Conservation (phyloP, 2,329 filamentous ascomycete species). For the Colletotrichum filicis region DNA sequence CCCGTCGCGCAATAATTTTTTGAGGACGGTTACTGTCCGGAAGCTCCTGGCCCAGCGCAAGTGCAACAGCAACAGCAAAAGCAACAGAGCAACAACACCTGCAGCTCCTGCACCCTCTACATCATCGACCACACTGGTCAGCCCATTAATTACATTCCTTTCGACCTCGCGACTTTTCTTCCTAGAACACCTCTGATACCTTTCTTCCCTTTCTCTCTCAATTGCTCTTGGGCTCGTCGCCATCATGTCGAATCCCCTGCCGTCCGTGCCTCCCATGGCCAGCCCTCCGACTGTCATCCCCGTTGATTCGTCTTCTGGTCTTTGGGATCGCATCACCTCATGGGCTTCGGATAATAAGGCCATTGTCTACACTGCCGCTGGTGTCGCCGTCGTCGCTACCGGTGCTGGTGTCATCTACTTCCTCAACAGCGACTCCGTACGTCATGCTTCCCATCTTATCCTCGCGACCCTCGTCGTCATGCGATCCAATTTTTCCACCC, state of each 20-base stretch:
- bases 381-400: slow-evolving; percentile 90
- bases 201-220: slow-evolving; percentile 38
- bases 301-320: slow-evolving; percentile 70
- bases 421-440: slow-evolving; percentile 71
- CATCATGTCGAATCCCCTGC: slow-evolving; percentile 57
- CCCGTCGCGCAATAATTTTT: slow-evolving; percentile 38
- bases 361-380: slow-evolving; percentile 94
- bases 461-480: slow-evolving; percentile 16
- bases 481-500: slow-evolving; percentile 17
- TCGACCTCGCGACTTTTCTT: slow-evolving; percentile 12
- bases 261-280: slow-evolving; percentile 57
- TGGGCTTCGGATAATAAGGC: slow-evolving; percentile 98
- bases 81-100: slow-evolving; percentile 28
- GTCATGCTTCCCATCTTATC: slow-evolving; percentile 40
- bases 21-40: slow-evolving; percentile 18
- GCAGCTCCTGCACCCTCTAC: slow-evolving; percentile 46
- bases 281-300: slow-evolving; percentile 56
- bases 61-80: slow-evolving; percentile 22
- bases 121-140: slow-evolving; percentile 41
- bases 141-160: slow-evolving; percentile 26
- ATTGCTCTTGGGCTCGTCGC: slow-evolving; percentile 34
- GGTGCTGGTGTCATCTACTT: slow-evolving; percentile 96
- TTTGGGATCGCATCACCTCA: slow-evolving; percentile 89
- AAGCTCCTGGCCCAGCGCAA: slow-evolving; percentile 31
- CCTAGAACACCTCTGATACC: slow-evolving; percentile 16